A percentile compares a stretch with the other conserved stretches of the same genome.
phyloP scores from a whole-genome alignment of 768 basidiomycete genomes.

The Macrolepiota fuliginosa region DNA sequence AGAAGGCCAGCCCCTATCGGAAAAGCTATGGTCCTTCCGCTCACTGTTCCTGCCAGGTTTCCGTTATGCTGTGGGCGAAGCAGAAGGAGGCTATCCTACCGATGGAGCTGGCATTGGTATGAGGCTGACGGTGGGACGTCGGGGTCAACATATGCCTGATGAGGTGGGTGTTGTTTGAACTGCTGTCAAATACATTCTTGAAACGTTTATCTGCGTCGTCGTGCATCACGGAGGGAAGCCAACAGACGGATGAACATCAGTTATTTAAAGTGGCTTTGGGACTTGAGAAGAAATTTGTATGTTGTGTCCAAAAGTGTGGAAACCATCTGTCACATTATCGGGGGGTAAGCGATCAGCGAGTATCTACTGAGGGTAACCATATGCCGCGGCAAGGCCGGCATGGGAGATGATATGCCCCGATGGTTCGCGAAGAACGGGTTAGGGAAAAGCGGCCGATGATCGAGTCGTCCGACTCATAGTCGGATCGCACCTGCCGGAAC shows the following conservation, averaged over 20 bases:
- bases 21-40: not conserved
- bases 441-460: not conserved
- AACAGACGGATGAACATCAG: not conserved
- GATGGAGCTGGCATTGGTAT: not conserved
- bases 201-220: not conserved
- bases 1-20: not conserved
- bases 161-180: too few relatives aligned
- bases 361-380: constrained; percentile 7
- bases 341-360: not conserved
- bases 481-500: not conserved
- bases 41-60: not conserved
- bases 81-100: not conserved
- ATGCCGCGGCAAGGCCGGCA: constrained; percentile 5
- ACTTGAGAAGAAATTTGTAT: not conserved
- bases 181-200: not conserved
- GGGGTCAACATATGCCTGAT: not conserved
- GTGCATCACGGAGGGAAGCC: not conserved
- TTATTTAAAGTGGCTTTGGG: not conserved
- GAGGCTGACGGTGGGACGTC: not conserved
- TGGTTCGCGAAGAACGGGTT: not conserved
- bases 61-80: not conserved
- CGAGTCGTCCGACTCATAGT: not conserved
- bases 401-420: not conserved
- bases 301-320: not conserved
- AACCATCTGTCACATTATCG: not conserved